Conservation (phyloP, 805 yeast genomes). For the Middelhovenomyces tepae region DNA sequence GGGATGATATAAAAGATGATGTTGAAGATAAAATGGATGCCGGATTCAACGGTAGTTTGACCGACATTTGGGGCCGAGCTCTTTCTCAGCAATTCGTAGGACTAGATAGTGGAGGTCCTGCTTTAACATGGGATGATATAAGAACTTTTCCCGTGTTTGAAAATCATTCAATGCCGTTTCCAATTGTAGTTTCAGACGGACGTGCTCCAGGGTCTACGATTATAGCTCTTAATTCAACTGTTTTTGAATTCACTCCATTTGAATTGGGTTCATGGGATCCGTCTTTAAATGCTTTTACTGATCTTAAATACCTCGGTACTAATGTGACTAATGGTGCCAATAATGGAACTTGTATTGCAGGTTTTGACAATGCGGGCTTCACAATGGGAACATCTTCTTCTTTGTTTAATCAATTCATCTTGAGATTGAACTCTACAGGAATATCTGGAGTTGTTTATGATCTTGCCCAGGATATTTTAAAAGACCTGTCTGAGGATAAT, state of each 20-base stretch:
- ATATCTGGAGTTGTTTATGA: constrained; percentile 38
- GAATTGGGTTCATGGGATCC: constrained; percentile 90
- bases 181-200: constrained; percentile 42
- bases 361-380: constrained; percentile 76
- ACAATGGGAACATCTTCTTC: constrained; percentile 78
- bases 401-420: constrained; percentile 59
- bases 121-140: constrained; percentile 48
- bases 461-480: constrained; percentile 39
- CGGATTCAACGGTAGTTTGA: constrained; percentile 58
- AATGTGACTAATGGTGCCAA: constrained; percentile 46
- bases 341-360: constrained; percentile 46
- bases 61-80: constrained; percentile 79
- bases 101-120: constrained; percentile 53
- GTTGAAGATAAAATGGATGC: constrained; percentile 49
- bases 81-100: constrained; percentile 66
- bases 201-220: constrained; percentile 39
- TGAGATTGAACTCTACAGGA: constrained; percentile 48
- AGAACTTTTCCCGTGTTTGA: constrained; percentile 53
- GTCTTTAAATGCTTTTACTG: constrained; percentile 53
- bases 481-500: constrained; percentile 37
- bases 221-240: constrained; percentile 58
- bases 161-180: constrained; percentile 63
- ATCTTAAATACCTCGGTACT: constrained; percentile 64
- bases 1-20: constrained; percentile 37
- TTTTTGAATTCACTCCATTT: constrained; percentile 45